These are phyloP conservation scores for Tritrichomonas musculus DNA, from an alignment of 208 protist species.

Conservation along the genomic window DNA sequence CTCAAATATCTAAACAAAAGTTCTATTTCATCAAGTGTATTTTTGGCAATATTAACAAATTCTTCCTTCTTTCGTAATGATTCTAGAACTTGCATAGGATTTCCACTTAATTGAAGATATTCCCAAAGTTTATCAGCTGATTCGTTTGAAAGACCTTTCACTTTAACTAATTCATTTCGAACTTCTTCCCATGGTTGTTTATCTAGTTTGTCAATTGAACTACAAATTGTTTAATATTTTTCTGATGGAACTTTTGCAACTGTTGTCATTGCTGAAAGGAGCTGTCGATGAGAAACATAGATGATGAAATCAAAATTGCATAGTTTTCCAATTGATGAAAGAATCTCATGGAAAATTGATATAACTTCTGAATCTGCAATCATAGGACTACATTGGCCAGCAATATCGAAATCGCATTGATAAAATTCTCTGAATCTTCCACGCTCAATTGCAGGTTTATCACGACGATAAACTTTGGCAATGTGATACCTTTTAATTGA, in stretches of 20 bases:
- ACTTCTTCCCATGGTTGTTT: slow-evolving; percentile 66
- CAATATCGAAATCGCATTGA: slow-evolving; percentile 79
- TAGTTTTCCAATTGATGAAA: slow-evolving; percentile 53
- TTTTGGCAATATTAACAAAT: not conserved
- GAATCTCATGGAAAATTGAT: slow-evolving; percentile 59
- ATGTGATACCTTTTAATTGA: slow-evolving; percentile 75
- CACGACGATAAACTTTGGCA: slow-evolving; percentile 68
- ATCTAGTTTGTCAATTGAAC: slow-evolving; percentile 72
- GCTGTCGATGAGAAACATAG: slow-evolving; percentile 63
- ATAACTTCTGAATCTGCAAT: slow-evolving; percentile 68
- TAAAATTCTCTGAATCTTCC: slow-evolving; percentile 76
- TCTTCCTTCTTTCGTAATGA: not conserved
- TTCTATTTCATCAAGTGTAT: slow-evolving; percentile 52
- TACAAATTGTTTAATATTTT: slow-evolving; percentile 64
- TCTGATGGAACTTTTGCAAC: slow-evolving; percentile 62
- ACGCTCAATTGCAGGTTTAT: slow-evolving; percentile 63
- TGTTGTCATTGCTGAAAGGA: slow-evolving; percentile 65
- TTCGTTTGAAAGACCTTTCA: slow-evolving; percentile 56
- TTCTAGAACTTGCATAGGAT: slow-evolving; percentile 36
- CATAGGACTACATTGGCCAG: slow-evolving; percentile 59
- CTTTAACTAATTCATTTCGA: slow-evolving; percentile 60
- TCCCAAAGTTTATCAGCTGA: slow-evolving; percentile 53
- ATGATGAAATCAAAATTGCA: slow-evolving; percentile 60
- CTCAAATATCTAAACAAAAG: slow-evolving; percentile 52
- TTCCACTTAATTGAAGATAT: slow-evolving; percentile 53